A percentile compares a stretch with the other conserved stretches of the same genome.
Evolutionary conservation across 768 basidiomycete genomes (phyloP).

Genomic region (Boletus subparvulus): DNA sequence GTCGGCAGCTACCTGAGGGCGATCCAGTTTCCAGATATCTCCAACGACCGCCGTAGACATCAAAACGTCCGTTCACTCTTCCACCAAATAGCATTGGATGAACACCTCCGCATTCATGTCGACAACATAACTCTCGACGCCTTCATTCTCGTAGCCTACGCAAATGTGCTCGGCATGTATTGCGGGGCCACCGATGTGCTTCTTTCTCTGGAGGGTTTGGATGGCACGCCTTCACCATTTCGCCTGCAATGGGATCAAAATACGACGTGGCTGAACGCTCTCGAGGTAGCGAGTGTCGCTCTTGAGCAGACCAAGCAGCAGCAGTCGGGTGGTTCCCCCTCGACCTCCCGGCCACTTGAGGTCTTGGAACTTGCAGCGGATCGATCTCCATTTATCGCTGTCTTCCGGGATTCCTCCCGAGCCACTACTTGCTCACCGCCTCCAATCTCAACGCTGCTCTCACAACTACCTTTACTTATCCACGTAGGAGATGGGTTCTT

Average conservation of each 20-base stretch:
- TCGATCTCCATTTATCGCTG: slow-evolving; percentile 14
- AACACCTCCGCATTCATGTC: background rate
- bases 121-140: slow-evolving; percentile 5
- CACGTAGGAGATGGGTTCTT: slow-evolving; percentile 8
- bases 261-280: slow-evolving; percentile 15
- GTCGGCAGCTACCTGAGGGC: background rate
- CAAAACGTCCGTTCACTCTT: background rate
- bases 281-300: slow-evolving; percentile 6
- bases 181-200: slow-evolving; percentile 21
- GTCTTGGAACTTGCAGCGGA: background rate
- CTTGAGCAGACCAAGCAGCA: slow-evolving; percentile 1
- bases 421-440: background rate
- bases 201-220: slow-evolving; percentile 12
- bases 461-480: slow-evolving; percentile 10
- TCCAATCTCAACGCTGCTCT: background rate
- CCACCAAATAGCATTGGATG: background rate
- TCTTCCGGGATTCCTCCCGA: slow-evolving; percentile 14
- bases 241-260: slow-evolving; percentile 19
- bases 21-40: slow-evolving; percentile 21
- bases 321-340: background rate
- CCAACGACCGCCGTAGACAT: slow-evolving; percentile 15
- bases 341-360: background rate
- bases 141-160: slow-evolving; percentile 22
- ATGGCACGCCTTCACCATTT: slow-evolving; percentile 4
- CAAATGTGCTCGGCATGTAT: slow-evolving; percentile 23